phyloP scores from a whole-genome alignment of 2,329 filamentous ascomycete species.

The Talaromyces piceae region DNA sequence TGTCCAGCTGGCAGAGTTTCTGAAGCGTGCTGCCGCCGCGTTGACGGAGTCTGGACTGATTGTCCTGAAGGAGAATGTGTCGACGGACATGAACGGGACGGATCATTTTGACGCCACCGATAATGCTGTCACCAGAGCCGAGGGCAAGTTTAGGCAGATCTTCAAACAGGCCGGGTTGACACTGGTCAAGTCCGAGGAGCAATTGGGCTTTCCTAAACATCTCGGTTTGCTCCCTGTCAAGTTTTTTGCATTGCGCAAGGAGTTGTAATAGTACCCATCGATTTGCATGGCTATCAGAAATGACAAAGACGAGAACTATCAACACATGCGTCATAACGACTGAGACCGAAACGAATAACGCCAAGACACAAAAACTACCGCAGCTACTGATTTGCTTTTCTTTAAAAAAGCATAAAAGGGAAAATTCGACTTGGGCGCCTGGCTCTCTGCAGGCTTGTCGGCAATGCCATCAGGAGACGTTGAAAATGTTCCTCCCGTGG shows the following conservation, averaged over 20 bases:
- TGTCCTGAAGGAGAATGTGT: conserved; percentile 75
- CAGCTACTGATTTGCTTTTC: conserved; percentile 3
- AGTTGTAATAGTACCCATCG: too few species aligned
- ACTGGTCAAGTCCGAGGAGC: conserved; percentile 63
- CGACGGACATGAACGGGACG: conserved; percentile 41
- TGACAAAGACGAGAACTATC: not conserved
- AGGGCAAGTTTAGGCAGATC: conserved; percentile 61
- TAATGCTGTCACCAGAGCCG: conserved; percentile 68
- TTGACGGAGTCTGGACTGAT: conserved; percentile 45
- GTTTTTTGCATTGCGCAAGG: conserved; percentile 66
- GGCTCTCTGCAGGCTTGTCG: not conserved
- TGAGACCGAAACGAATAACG: not conserved
- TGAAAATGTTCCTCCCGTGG: not conserved
- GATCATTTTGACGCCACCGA: conserved; percentile 72
- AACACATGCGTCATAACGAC: not conserved
- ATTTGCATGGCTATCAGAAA: not conserved
- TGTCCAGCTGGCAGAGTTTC: conserved; percentile 58
- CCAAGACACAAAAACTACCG: not conserved
- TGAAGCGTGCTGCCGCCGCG: conserved; percentile 52
- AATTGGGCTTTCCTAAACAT: conserved; percentile 60
- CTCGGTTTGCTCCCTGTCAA: conserved; percentile 62
- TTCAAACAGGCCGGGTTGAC: conserved; percentile 63
- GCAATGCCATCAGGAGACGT: not conserved
- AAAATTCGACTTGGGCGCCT: not conserved
- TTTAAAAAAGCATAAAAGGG: conserved; percentile 7